Evolutionary conservation across 1,139 yeast species (phyloP), one percentile per base, ranked within the genome.

Genomic region (Yamadazyma trypodendri): DNA sequence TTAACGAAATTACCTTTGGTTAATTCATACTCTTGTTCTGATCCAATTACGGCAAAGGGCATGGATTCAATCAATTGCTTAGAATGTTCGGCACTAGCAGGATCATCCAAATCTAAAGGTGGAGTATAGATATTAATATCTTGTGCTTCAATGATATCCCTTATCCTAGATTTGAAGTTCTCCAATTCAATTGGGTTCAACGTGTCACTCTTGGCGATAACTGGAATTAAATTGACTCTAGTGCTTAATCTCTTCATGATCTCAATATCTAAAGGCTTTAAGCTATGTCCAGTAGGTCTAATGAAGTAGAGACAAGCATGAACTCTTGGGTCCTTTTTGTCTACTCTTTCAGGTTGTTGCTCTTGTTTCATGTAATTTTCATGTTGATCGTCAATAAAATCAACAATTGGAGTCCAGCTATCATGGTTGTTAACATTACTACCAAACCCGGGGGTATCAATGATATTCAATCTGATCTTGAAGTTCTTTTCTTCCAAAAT

Each of bases 401-500:
- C 97, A 43, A 89, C 77, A 52, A 94, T 82, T 28, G 97, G 92
- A 51, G 84, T 85, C 97, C 97, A 94, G 38, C 96, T 79, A 56
- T 87, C 92, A 54, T 77, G 80, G 66, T 92, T 92, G 71, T 92
- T 85, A 53, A 92, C 95, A 60, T 89, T 88, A 65, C 90, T 96
- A 46, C 98, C 99, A 59, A 92, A 89, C 2, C 98, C 98, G 13
- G 98, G 98, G 7, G 98, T 92, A 63, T 92, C 99, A 52, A 94
- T 81, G 43, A 92, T 76, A 55, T 92, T 92, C 49, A 94, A 77
- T 45, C 94, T 79, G 51, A 92, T 75, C 54, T 77, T 79, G 68
- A 92, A 92, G 58, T 84, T 86, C 65, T 88, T 87, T 60, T 94
- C 99, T 61, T 90, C 97, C 51, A 94, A 75, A 51, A 86, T 81